Evolutionary conservation across 2,329 filamentous ascomycete genomes (phyloP).

Genomic region (Hysterium pulicare): DNA sequence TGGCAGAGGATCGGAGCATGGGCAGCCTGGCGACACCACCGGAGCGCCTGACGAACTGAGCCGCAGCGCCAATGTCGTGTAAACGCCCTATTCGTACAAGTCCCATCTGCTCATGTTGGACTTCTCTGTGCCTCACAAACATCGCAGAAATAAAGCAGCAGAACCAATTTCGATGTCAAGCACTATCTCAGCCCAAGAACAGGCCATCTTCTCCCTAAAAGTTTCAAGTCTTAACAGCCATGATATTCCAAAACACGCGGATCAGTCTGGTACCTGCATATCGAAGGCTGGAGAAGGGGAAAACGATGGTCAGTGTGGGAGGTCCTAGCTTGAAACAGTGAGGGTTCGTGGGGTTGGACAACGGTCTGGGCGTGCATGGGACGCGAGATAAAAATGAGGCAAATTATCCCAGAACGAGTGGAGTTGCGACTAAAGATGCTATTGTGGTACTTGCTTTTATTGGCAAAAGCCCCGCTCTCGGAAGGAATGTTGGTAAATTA

Average conservation of each 20-base stretch:
- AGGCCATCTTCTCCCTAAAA: background rate
- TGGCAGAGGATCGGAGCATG: conserved; percentile 2
- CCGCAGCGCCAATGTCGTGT: conserved; percentile 17
- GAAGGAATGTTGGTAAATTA: conserved; percentile 2
- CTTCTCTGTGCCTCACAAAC: background rate
- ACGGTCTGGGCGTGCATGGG: background rate
- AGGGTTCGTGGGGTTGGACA: background rate
- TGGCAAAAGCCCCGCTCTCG: conserved; percentile 1
- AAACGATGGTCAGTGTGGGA: background rate
- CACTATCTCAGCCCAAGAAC: conserved; percentile 6
- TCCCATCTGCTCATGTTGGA: conserved; percentile 12
- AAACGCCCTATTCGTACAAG: conserved; percentile 28
- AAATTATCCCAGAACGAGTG: background rate
- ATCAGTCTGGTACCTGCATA: conserved; percentile 9
- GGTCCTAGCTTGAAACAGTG: conserved; percentile 1
- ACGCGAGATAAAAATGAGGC: background rate
- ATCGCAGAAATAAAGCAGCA: background rate
- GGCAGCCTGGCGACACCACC: background rate
- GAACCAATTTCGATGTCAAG: background rate
- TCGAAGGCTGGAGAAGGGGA: background rate
- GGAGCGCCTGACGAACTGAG: conserved; percentile 2
- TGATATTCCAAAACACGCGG: conserved; percentile 10
- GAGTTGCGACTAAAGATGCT: background rate
- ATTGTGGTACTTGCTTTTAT: background rate
- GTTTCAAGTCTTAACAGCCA: conserved; percentile 15